These are phyloP conservation scores for Fagus sylvatica DNA, from an alignment of 306 rosid species.

Conservation along the genomic window DNA sequence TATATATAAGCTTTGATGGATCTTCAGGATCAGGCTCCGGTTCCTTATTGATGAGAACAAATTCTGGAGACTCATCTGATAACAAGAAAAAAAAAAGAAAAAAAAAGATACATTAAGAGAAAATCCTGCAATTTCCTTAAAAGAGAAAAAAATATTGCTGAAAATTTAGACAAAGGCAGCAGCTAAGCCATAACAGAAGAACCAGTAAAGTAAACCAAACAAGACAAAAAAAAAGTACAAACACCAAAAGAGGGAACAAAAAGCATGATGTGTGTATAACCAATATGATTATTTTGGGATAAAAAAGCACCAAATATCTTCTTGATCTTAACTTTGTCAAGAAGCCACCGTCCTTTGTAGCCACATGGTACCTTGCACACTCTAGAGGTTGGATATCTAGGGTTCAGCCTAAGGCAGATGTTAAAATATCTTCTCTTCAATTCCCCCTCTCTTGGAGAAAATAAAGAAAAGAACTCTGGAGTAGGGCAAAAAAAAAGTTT, in stretches of 20 bases:
- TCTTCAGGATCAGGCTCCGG: constrained; percentile 89
- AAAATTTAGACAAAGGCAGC: neutral
- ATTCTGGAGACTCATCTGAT: constrained; percentile 82
- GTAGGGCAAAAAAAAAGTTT: neutral
- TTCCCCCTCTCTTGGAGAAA: too few relatives aligned
- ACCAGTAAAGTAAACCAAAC: neutral
- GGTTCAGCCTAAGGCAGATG: neutral
- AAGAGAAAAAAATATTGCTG: neutral
- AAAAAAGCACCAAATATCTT: neutral
- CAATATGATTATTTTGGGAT: too few relatives aligned
- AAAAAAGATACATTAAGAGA: constrained; percentile 25
- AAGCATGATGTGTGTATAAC: neutral
- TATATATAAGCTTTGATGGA: constrained; percentile 67
- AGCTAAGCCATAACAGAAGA: constrained; percentile 2
- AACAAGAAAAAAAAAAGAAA: constrained; percentile 21
- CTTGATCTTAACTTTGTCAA: neutral
- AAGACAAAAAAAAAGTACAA: neutral
- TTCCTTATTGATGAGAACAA: constrained; percentile 75
- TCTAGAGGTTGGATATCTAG: neutral
- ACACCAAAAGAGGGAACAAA: neutral
- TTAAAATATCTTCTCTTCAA: too few relatives aligned
- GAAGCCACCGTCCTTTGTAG: neutral
- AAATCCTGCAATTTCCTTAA: constrained; percentile 10
- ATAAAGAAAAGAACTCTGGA: neutral
- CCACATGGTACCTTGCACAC: neutral